These are phyloP conservation scores for Diospyros lotus DNA, from an alignment of 148 eudicot species.

Conservation along the genomic window DNA sequence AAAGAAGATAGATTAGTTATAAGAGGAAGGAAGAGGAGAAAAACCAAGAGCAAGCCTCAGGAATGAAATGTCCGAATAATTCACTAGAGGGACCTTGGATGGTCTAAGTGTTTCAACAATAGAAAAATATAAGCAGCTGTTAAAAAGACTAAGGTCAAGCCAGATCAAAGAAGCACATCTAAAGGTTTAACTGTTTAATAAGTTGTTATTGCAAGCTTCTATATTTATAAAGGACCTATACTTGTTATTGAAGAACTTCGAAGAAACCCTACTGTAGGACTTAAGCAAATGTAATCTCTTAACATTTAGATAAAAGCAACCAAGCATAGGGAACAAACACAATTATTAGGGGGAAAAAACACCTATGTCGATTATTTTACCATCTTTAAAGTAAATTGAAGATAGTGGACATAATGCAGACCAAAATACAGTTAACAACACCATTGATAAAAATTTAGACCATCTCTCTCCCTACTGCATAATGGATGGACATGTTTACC, in stretches of 20 bases:
- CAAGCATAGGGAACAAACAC: background rate
- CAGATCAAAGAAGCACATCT: background rate
- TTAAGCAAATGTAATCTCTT: background rate
- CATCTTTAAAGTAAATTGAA: background rate
- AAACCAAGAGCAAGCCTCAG: background rate
- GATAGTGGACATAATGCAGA: background rate
- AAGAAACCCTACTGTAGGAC: no score
- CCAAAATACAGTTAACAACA: background rate
- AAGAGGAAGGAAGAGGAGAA: background rate
- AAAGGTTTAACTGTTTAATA: background rate
- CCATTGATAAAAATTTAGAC: background rate
- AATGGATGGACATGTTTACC: background rate
- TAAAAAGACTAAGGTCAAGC: background rate
- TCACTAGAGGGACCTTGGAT: background rate
- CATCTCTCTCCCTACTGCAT: slow-evolving; percentile 4
- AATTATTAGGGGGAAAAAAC: background rate
- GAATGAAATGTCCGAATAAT: background rate
- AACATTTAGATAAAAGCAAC: background rate
- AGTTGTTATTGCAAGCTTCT: background rate
- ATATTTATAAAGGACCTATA: background rate
- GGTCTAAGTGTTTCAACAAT: background rate
- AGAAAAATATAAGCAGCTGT: background rate
- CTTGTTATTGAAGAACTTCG: no score
- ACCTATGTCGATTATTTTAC: background rate
- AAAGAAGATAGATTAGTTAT: background rate